Conservation (phyloP, 306 rosid genomes). For the Potentilla sterilis region DNA sequence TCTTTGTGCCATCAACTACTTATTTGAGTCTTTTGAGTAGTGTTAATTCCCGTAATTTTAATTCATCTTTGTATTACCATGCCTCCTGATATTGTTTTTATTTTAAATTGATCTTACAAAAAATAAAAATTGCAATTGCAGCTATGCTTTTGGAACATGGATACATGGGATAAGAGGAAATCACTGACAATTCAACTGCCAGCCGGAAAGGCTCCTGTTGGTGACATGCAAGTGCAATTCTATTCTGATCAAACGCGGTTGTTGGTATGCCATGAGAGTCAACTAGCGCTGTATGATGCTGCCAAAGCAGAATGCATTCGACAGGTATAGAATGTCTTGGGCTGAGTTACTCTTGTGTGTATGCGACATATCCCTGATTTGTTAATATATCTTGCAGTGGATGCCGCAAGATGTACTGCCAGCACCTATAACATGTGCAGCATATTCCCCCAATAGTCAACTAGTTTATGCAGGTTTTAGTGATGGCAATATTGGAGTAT, state of each 20-base stretch:
- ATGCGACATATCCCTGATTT: neutral
- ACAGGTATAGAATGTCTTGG: conserved; percentile 37
- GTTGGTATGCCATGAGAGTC: conserved; percentile 54
- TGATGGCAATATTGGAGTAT: conserved; percentile 64
- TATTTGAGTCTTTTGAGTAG: neutral
- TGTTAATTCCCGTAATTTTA: neutral
- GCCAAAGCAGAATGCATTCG: conserved; percentile 47
- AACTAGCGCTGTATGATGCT: conserved; percentile 59
- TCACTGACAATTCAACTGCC: conserved; percentile 46
- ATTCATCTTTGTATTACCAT: neutral
- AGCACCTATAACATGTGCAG: conserved; percentile 57
- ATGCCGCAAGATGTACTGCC: conserved; percentile 57
- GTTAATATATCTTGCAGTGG: conserved; percentile 48
- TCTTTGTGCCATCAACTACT: neutral
- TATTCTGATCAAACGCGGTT: conserved; percentile 49
- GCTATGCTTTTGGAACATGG: conserved; percentile 55
- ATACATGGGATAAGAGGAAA: conserved; percentile 54
- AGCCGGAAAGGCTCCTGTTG: conserved; percentile 47
- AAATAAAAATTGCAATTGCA: conserved; percentile 19
- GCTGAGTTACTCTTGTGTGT: conserved; percentile 15
- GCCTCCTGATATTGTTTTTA: neutral
- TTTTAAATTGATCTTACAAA: neutral
- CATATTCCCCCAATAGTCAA: conserved; percentile 60
- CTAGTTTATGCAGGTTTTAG: conserved; percentile 52
- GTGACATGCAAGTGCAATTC: conserved; percentile 68